Evolutionary conservation across 2,329 filamentous ascomycete species (phyloP), one percentile per base, ranked within the genome.

Genomic region (Xylariaceae sp.): DNA sequence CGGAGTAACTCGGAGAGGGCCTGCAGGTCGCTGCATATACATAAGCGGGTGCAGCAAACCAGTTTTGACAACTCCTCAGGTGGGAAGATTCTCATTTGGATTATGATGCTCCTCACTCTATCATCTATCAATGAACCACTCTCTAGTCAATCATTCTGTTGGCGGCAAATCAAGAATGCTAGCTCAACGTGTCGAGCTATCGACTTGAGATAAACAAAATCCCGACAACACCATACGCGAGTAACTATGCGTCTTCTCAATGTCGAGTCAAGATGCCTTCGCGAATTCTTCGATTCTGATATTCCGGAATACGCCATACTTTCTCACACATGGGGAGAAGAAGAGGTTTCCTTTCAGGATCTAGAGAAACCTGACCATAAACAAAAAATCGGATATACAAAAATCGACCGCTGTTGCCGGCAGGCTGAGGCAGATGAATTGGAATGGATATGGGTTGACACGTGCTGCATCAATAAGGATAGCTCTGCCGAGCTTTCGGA

Each of bases 221-320:
- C n/a, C n/a, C n/a, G n/a, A n/a, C n/a, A n/a, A n/a, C n/a, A n/a
- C n/a, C n/a, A n/a, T n/a, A n/a, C n/a, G n/a, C n/a, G n/a, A n/a
- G n/a, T n/a, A n/a, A n/a, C n/a, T 12, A 46, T 46, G 43, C 26
- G 43, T 4, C 28, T 46, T 12, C 44, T 47, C 28, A 29, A 28
- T 12, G 29, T 19, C 28, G 14, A 46, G 3, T 14, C 43, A 2
- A 17, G 12, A 46, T 17, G n/a, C 16, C 43, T 46, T 12, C 9
- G 12, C 0, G 43, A 46, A 19, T 46, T 36, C 21, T 24, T 47
- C 21, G 19, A 26, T 17, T 12, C n/a, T 4, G 21, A 48, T 9
- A 34, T 37, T 14, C 45, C 45, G 2, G 6, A 24, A 28, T 48
- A 48, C 16, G 31, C 45, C n/a, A 48, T 48, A n/a, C 45, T 48